Base-by-base conservation (phyloP, 345 rosid species). In the Populus alba region DNA sequence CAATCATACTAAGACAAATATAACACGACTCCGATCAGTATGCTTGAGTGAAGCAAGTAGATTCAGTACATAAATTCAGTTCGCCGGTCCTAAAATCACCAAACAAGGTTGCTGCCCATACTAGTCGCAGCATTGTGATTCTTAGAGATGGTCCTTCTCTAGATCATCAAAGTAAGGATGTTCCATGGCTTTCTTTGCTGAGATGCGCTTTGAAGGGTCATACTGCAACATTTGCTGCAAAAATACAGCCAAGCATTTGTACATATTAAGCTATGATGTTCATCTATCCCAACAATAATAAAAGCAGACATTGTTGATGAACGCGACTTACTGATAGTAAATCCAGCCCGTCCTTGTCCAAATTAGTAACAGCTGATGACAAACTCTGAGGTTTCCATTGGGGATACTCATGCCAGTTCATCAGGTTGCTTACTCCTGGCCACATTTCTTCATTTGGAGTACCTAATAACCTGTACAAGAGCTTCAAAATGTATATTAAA, bases 331-430 rank as follows among this genome's bases (percentile, higher is more conserved):
- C 99, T 7, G 87, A 75, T 49, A 96, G 87, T 55, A 96, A 89
- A 86, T 96, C 91, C 35, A 91, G 72, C 66, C 99, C 99, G 70
- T 90, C 83, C 25, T 79, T 75, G 25, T 96, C 95, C 61, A 96
- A 85, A 57, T 86, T 83, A 43, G 94, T 92, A 66, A 95, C 94
- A 55, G 87, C 88, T 7, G 92, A 67, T 38, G 92, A 86, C 76
- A 96, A 83, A 67, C 77, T 84, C 71, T 90, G 90, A 18, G 95
- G 89, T 53, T 81, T 94, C 99, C 99, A 96, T 51, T 92, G 95
- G 4, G 99, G 98, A 82, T 96, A 96, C 83, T 91, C 99, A 39
- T 96, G 99, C 99, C 99, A 96, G 89, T 96, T 92, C 87, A 89
- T 79, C 77, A 96, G 87, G 51, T 81, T 82, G 86, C 95, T 89